These are phyloP conservation scores for Dothideomycetes sp. DNA, from an alignment of 2,329 filamentous ascomycete genomes.

Conservation along the genomic window DNA sequence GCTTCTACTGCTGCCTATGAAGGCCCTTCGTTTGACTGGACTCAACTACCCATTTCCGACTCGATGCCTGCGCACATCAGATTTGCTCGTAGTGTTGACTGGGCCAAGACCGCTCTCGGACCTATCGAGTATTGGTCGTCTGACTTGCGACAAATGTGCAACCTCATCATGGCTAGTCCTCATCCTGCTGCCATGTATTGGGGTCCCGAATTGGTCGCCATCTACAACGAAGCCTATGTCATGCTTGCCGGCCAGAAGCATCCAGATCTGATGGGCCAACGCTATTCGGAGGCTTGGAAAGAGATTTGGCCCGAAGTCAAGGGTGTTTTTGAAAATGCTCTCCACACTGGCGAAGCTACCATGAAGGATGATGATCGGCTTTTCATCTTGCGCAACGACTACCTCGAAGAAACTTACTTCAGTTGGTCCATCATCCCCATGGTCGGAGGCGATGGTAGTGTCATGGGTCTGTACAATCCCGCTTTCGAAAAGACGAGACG, in stretches of 20 bases:
- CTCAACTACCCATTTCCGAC: conserved; percentile 54
- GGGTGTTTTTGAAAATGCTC: conserved; percentile 58
- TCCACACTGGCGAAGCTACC: conserved; percentile 62
- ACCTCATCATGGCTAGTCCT: conserved; percentile 70
- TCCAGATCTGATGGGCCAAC: conserved; percentile 63
- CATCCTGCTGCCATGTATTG: conserved; percentile 64
- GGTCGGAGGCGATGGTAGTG: conserved; percentile 57
- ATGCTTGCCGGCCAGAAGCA: conserved; percentile 68
- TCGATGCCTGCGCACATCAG: conserved; percentile 61
- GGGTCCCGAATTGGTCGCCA: conserved; percentile 59
- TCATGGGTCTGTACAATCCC: conserved; percentile 66
- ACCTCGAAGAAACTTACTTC: conserved; percentile 71
- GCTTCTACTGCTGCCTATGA: conserved; percentile 21
- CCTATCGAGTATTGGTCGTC: conserved; percentile 65
- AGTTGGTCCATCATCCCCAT: conserved; percentile 75
- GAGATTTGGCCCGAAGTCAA: conserved; percentile 68
- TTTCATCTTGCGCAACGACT: conserved; percentile 61
- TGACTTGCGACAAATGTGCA: conserved; percentile 68
- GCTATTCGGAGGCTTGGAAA: conserved; percentile 58
- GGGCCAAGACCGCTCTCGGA: conserved; percentile 63
- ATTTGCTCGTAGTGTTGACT: conserved; percentile 63
- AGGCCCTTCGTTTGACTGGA: conserved; percentile 68
- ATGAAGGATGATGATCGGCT: conserved; percentile 78
- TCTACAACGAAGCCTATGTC: conserved; percentile 66
- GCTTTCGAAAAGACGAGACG: conserved; percentile 72